Percentiles rank a stretch among this genome's conserved stretches.
phyloP scores from a whole-genome alignment of 2,329 filamentous ascomycete species.

The Zymoseptoria crescenta region DNA sequence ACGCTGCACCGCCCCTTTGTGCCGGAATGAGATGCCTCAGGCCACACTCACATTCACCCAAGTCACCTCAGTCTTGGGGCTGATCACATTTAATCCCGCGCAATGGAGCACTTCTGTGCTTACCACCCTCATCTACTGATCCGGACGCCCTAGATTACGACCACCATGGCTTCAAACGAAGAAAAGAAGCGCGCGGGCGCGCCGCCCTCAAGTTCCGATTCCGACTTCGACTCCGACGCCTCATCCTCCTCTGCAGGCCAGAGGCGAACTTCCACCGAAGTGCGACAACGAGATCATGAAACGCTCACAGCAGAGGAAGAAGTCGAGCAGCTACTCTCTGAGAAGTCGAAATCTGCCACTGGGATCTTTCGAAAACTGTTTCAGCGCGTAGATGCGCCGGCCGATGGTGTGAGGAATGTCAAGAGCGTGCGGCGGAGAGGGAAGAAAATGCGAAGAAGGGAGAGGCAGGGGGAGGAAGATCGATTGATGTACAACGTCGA shows the following conservation, averaged over 20 bases:
- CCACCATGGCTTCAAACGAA: background rate
- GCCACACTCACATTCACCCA: background rate
- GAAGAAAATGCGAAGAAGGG: conserved; percentile 34
- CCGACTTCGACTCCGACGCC: background rate
- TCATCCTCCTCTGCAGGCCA: background rate
- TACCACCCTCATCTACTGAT: background rate
- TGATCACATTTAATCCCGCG: background rate
- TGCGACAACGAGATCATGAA: conserved; percentile 31
- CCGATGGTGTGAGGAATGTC: conserved; percentile 4
- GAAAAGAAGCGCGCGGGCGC: background rate
- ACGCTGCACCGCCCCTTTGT: no score
- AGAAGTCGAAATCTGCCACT: conserved; percentile 15
- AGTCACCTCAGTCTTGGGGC: background rate
- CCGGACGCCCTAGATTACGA: background rate
- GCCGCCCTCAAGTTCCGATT: background rate
- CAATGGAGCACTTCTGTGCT: background rate
- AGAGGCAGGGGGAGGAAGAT: conserved; percentile 58
- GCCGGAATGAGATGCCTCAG: background rate
- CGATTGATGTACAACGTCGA: conserved; percentile 88
- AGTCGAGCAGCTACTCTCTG: conserved; percentile 35
- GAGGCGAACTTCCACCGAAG: conserved; percentile 16
- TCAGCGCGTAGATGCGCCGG: conserved; percentile 16
- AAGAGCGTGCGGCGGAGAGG: conserved; percentile 17
- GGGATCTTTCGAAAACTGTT: conserved; percentile 21
- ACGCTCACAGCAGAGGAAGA: conserved; percentile 42